These are phyloP conservation scores for Dillenia suffruticosa DNA, from an alignment of 164 flowering plant genomes.

Conservation along the genomic window DNA sequence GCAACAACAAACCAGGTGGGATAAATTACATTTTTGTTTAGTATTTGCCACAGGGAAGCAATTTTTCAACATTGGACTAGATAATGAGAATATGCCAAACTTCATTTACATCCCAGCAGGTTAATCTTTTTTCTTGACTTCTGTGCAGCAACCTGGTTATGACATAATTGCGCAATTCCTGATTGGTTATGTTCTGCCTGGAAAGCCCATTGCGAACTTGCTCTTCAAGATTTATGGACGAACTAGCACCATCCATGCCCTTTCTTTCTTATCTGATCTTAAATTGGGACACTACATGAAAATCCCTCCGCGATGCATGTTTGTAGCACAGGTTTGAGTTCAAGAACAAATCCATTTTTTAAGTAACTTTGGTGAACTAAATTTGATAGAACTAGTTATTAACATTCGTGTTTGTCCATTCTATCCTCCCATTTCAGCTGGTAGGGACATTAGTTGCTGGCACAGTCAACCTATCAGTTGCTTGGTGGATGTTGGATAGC, in stretches of 20 bases:
- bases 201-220: constrained; percentile 89
- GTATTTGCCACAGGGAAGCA: too few relatives aligned
- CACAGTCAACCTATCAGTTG: constrained; percentile 67
- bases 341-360: background rate
- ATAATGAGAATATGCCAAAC: too few relatives aligned
- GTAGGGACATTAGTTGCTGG: constrained; percentile 84
- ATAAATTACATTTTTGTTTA: too few relatives aligned
- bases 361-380: too few relatives aligned
- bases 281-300: constrained; percentile 99
- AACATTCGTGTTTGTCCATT: background rate
- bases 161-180: constrained; percentile 96
- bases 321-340: constrained; percentile 71
- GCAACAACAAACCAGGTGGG: constrained; percentile 95
- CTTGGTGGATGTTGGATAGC: constrained; percentile 96
- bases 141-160: constrained; percentile 91
- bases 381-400: background rate
- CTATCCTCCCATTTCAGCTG: constrained; percentile 35
- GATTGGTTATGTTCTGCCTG: constrained; percentile 76
- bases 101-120: too few relatives aligned
- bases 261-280: constrained; percentile 87
- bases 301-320: constrained; percentile 95
- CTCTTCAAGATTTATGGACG: constrained; percentile 96
- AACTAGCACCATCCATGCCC: constrained; percentile 89
- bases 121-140: background rate
- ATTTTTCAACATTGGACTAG: too few relatives aligned